phyloP scores from a whole-genome alignment of 148 eudicot genomes.

The Arctostaphylos glauca region DNA sequence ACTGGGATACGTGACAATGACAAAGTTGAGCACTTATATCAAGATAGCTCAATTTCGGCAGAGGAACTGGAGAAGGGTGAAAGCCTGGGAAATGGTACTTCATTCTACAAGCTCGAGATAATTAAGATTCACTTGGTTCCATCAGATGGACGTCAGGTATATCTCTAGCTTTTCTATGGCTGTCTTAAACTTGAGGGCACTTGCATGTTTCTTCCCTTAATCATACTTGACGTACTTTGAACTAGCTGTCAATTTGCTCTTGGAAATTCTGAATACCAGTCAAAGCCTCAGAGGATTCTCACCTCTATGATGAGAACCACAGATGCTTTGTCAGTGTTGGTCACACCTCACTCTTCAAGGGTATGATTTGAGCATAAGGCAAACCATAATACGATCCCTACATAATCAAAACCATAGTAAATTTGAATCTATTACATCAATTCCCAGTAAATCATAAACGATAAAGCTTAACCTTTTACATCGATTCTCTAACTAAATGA shows the following conservation, averaged over 20 bases:
- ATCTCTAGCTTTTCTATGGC: neutral
- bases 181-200: neutral
- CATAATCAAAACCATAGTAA: neutral
- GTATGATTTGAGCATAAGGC: too few species aligned
- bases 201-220: neutral
- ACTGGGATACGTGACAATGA: constrained; percentile 28
- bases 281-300: neutral
- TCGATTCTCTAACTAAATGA: too few species aligned
- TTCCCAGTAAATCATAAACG: too few species aligned
- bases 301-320: neutral
- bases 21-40: constrained; percentile 41
- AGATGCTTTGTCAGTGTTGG: neutral
- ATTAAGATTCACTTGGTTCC: constrained; percentile 70
- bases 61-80: constrained; percentile 69
- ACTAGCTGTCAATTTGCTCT: neutral
- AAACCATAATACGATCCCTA: too few species aligned
- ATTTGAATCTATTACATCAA: too few species aligned
- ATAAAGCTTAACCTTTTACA: too few species aligned
- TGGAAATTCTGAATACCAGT: neutral
- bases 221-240: neutral
- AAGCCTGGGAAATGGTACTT: constrained; percentile 51
- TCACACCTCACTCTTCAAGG: neutral
- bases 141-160: constrained; percentile 73
- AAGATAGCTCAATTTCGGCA: constrained; percentile 43
- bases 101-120: constrained; percentile 94